A percentile compares a stretch with the other conserved stretches of the same genome.
These are phyloP conservation scores for Rhynchosporium secalis DNA, from an alignment of 2,329 filamentous ascomycete species.

Conservation along the genomic window DNA sequence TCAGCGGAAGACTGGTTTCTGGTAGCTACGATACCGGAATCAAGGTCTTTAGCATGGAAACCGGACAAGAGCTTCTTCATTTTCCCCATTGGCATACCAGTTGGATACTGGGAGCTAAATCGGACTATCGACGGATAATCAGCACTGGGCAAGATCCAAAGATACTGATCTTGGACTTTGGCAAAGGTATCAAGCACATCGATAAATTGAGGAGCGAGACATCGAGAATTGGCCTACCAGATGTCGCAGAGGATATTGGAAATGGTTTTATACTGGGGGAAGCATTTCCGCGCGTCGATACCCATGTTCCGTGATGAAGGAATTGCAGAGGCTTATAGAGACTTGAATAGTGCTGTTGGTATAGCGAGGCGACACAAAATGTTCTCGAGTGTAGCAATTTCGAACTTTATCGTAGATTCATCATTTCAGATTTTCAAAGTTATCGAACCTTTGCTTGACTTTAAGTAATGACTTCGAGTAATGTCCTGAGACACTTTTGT, in stretches of 20 bases:
- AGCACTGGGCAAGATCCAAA: constrained; percentile 93
- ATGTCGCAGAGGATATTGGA: background rate
- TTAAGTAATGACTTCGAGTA: too few relatives aligned
- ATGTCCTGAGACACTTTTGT: too few relatives aligned
- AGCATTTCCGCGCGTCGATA: background rate
- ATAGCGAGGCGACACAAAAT: too few relatives aligned
- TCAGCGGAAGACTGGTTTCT: constrained; percentile 82
- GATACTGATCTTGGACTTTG: constrained; percentile 93
- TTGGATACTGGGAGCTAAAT: constrained; percentile 96
- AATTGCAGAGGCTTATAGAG: too few relatives aligned
- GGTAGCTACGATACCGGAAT: constrained; percentile 95
- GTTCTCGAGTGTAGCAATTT: too few relatives aligned
- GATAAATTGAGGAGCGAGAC: constrained; percentile 54
- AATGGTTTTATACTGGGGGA: background rate
- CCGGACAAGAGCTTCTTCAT: constrained; percentile 74
- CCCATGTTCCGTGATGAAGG: too few relatives aligned
- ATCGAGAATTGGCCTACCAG: background rate
- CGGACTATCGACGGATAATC: constrained; percentile 90
- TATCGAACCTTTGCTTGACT: too few relatives aligned
- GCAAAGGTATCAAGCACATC: constrained; percentile 57
- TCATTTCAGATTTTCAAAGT: too few relatives aligned
- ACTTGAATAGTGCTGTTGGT: too few relatives aligned
- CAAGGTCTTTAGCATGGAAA: constrained; percentile 87
- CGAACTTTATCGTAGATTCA: too few relatives aligned
- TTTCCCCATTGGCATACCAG: constrained; percentile 95